phyloP scores from a whole-genome alignment of 1,284 basidiomycete genomes.

The Ceratobasidium sp. region DNA sequence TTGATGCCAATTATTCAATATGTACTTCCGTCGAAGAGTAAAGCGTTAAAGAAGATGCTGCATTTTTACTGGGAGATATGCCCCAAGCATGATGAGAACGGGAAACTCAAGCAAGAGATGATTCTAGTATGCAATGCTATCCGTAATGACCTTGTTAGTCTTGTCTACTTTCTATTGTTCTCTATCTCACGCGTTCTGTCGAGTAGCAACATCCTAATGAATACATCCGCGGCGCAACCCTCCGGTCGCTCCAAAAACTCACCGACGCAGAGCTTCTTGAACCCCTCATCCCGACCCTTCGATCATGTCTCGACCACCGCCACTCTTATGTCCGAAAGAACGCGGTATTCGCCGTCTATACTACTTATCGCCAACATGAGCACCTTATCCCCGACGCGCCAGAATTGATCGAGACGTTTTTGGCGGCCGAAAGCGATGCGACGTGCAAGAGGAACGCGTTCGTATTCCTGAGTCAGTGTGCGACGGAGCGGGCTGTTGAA shows the following conservation, averaged over 20 bases:
- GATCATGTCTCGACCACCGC: slow-evolving; percentile 95
- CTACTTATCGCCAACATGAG: slow-evolving; percentile 95
- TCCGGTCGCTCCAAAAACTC: slow-evolving; percentile 96
- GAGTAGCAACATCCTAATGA: slow-evolving; percentile 97
- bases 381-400: slow-evolving; percentile 96
- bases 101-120: slow-evolving; percentile 99
- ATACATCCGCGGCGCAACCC: slow-evolving; percentile 97
- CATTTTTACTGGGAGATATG: slow-evolving; percentile 99
- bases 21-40: slow-evolving; percentile 94
- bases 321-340: slow-evolving; percentile 99
- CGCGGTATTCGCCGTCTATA: slow-evolving; percentile 95
- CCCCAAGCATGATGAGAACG: slow-evolving; percentile 96
- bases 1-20: slow-evolving; percentile 85
- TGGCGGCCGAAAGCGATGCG: slow-evolving; percentile 95
- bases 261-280: slow-evolving; percentile 96
- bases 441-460: slow-evolving; percentile 99
- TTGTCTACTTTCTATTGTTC: background rate
- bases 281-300: slow-evolving; percentile 93
- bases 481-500: slow-evolving; percentile 91
- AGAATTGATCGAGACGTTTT: slow-evolving; percentile 96
- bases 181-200: background rate
- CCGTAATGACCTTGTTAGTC: slow-evolving; percentile 90
- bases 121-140: slow-evolving; percentile 98
- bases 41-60: slow-evolving; percentile 97
- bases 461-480: slow-evolving; percentile 90